Conservation (phyloP, 805 yeast genomes). For the Candida incommunis region DNA sequence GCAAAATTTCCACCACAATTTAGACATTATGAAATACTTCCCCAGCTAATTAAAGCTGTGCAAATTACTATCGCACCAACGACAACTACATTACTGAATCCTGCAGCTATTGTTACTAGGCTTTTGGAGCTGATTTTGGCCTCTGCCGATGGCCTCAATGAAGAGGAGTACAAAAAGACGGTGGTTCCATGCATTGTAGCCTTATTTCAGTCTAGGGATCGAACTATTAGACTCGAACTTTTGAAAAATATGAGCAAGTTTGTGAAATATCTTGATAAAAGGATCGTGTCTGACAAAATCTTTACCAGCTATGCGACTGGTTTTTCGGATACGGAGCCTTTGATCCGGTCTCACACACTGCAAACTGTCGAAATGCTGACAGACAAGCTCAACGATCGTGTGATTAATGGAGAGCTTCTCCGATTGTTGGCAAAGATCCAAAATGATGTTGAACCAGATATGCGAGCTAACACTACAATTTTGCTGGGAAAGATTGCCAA, state of each 20-base stretch:
- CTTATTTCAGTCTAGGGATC: conserved; percentile 52
- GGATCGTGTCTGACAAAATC: conserved; percentile 54
- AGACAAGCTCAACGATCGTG: conserved; percentile 58
- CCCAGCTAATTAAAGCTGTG: conserved; percentile 41
- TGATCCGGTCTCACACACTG: conserved; percentile 70
- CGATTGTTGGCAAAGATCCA: conserved; percentile 73
- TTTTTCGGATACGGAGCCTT: conserved; percentile 67
- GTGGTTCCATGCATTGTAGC: conserved; percentile 52
- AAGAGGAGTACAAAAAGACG: conserved; percentile 24
- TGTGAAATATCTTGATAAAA: conserved; percentile 34
- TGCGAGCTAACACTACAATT: conserved; percentile 63
- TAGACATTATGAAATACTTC: conserved; percentile 49
- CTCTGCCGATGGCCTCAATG: conserved; percentile 3
- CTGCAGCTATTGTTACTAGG: not conserved
- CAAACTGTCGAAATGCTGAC: conserved; percentile 46
- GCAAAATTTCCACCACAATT: conserved; percentile 34
- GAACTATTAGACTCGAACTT: conserved; percentile 63
- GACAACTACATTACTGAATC: not conserved
- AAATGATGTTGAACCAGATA: conserved; percentile 59
- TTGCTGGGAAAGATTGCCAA: conserved; percentile 53
- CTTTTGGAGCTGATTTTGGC: not conserved
- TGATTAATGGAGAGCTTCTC: conserved; percentile 72
- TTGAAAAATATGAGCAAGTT: conserved; percentile 47
- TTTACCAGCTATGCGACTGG: conserved; percentile 65
- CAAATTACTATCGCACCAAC: not conserved